phyloP scores from a whole-genome alignment of 768 basidiomycete species.

The Mycena polygramma region DNA sequence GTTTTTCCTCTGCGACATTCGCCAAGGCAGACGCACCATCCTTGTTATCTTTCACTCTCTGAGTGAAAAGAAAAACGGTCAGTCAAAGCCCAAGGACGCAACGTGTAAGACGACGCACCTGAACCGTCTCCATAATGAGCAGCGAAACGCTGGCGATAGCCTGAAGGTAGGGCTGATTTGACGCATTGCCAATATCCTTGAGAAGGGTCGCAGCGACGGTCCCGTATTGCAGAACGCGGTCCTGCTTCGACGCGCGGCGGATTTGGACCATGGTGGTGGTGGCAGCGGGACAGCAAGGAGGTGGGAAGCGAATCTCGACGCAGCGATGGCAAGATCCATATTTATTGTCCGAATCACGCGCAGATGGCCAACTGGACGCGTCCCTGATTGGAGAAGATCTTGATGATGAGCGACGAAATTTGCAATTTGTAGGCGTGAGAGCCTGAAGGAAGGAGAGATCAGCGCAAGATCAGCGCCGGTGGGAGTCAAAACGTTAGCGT shows the following conservation, averaged over 20 bases:
- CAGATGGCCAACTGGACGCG: not conserved
- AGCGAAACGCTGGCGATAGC: conserved; percentile 31
- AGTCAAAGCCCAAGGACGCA: not conserved
- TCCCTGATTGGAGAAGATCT: not conserved
- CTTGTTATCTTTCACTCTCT: conserved; percentile 34
- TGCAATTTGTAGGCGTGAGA: not conserved
- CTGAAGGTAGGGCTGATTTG: conserved; percentile 34
- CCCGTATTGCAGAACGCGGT: conserved; percentile 32
- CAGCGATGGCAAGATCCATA: not conserved
- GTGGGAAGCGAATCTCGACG: conserved; percentile 8
- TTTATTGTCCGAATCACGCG: not conserved
- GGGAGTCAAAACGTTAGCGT: not conserved
- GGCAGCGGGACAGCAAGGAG: conserved; percentile 14
- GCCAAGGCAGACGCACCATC: conserved; percentile 24
- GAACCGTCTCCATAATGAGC: conserved; percentile 33
- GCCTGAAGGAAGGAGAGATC: not conserved
- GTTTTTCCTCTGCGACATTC: not conserved
- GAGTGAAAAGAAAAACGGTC: not conserved
- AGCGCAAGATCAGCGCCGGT: not conserved
- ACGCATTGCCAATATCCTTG: conserved; percentile 36
- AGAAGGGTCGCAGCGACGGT: conserved; percentile 24
- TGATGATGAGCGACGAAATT: not conserved
- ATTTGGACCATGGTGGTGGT: conserved; percentile 16
- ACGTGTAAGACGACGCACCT: conserved; percentile 16
- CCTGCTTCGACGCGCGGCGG: conserved; percentile 1